Base-by-base conservation (phyloP, 1,284 basidiomycete species). In the Leccinum brunneo-olivaceum region DNA sequence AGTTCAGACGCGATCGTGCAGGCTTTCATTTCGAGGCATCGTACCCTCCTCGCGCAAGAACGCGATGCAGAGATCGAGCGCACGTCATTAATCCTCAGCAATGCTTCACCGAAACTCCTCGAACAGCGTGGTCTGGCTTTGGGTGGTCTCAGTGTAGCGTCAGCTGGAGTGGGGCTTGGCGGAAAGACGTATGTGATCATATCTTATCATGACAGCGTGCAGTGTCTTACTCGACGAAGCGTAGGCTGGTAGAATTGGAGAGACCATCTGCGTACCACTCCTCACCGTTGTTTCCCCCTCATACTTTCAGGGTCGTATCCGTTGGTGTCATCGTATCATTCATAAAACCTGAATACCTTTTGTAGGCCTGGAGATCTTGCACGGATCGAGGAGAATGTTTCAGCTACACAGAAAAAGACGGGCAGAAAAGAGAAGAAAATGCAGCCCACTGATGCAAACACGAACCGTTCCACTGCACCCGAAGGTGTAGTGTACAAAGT, bases 401-500 rank as follows among this genome's bases (percentile, higher is more conserved):
- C 51, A 24, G 53, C 70, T 15, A 64, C 60, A 2, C 52, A 65
- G 16, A 81, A 76, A 57, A 80, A 76, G 54, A 46, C 69, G 5
- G 28, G 56, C 1, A 28, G 40, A 9, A 74, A 72, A 49, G 50
- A 50, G 23, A 83, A 77, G 59, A 72, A 72, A 47, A 46, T 60
- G 30, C 54, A 49, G 15, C 49, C 63, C n/a, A 44, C 50, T 20
- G 67, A 69, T 33, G 35, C 38, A n/a, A 51, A 48, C 25, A 3
- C 55, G 3, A 77, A 76, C 51, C 62, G 54, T 16, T 53, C 61
- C 6, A 59, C 66, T 50, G 61, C 66, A 5, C 59, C 62, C 0
- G 87, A 93, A 58, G 91, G 90, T 1, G 87, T 93, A 0, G 79
- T 93, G 1, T 91, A 90, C 60, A 86, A 85, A 65, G 87, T 82